These are phyloP conservation scores for Sclerotinia sclerotiorum DNA, from an alignment of 2,329 filamentous ascomycete species.

Conservation along the genomic window DNA sequence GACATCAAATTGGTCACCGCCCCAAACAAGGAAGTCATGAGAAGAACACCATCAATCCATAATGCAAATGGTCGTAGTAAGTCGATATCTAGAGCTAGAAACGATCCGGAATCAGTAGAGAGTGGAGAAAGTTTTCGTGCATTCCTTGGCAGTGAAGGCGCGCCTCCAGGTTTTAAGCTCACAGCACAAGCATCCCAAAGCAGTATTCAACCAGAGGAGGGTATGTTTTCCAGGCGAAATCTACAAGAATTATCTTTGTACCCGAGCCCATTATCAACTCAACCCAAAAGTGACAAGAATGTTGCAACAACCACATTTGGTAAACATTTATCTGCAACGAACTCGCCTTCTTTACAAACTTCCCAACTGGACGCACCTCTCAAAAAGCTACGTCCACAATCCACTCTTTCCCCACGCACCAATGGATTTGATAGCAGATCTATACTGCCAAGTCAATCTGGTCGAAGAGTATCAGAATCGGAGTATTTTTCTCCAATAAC, in stretches of 20 bases:
- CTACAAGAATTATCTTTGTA: not conserved
- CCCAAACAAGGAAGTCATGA: not conserved
- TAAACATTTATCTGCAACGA: constrained; percentile 11
- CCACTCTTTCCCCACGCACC: constrained; percentile 13
- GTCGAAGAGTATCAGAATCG: constrained; percentile 5
- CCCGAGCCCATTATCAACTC: not conserved
- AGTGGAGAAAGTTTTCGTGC: not conserved
- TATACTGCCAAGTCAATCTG: constrained; percentile 14
- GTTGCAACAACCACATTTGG: constrained; percentile 25
- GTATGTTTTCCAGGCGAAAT: constrained; percentile 16
- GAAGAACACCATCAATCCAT: constrained; percentile 19
- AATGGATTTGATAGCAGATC: constrained; percentile 8
- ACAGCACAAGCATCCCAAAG: constrained; percentile 6
- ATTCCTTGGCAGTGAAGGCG: constrained; percentile 6
- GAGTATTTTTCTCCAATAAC: not conserved
- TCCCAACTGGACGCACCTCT: not conserved
- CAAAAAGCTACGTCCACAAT: constrained; percentile 5
- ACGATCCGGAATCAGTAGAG: not conserved
- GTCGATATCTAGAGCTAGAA: not conserved
- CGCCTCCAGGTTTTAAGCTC: constrained; percentile 7
- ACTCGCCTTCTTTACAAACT: not conserved
- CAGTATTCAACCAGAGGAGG: constrained; percentile 22
- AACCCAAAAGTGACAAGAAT: constrained; percentile 25
- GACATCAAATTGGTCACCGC: constrained; percentile 3
- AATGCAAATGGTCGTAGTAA: not conserved